A percentile compares a stretch with the other conserved stretches of the same genome.
phyloP scores from a whole-genome alignment of 176 grass and related monocot genomes.

The Saccharum spontaneum region DNA sequence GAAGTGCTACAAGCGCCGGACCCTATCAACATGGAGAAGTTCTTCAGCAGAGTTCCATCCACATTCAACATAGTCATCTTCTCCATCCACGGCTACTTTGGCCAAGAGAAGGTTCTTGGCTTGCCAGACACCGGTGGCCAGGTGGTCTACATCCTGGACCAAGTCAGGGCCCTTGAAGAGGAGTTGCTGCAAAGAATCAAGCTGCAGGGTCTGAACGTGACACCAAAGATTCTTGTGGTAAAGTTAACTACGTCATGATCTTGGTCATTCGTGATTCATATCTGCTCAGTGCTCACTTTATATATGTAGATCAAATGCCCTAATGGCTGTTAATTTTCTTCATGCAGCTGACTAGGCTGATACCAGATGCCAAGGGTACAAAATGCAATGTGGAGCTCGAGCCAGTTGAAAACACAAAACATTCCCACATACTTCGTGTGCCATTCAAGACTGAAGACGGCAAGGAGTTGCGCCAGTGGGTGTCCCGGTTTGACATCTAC shows the following conservation, averaged over 20 bases:
- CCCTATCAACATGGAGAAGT: conserved; percentile 84
- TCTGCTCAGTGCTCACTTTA: conserved; percentile 9
- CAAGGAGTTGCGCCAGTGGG: conserved; percentile 70
- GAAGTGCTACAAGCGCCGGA: conserved; percentile 98
- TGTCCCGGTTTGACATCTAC: conserved; percentile 93
- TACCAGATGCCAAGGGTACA: conserved; percentile 90
- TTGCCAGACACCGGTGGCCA: conserved; percentile 97
- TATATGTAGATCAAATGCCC: background rate
- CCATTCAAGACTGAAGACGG: conserved; percentile 75
- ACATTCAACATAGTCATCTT: conserved; percentile 88
- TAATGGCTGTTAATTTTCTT: background rate
- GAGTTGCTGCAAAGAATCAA: conserved; percentile 90
- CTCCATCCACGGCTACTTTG: conserved; percentile 94
- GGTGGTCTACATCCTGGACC: conserved; percentile 97
- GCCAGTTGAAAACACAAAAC: conserved; percentile 64
- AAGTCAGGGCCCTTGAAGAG: conserved; percentile 93
- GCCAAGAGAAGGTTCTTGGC: conserved; percentile 94
- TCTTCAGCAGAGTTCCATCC: conserved; percentile 76
- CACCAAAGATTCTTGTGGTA: conserved; percentile 98
- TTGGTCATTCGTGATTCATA: background rate
- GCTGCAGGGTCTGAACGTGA: conserved; percentile 73
- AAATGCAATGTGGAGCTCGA: conserved; percentile 97
- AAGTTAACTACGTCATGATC: conserved; percentile 5
- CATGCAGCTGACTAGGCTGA: conserved; percentile 90
- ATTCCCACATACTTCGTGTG: conserved; percentile 83